Conservation (phyloP, 306 rosid genomes). For the Corylus americana region DNA sequence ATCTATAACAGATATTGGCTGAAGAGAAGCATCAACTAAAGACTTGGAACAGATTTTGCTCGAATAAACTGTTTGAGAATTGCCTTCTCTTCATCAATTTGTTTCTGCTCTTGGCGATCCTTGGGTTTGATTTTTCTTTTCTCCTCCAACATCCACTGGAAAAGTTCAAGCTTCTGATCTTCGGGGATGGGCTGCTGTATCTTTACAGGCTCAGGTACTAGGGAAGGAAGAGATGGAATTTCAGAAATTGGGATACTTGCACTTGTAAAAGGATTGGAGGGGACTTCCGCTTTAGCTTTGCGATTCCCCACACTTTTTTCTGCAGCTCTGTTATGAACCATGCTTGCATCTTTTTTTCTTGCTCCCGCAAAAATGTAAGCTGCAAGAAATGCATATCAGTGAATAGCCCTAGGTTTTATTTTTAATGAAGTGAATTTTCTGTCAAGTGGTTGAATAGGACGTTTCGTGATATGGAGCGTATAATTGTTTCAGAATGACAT, state of each 20-base stretch:
- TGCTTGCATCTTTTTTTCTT: conserved; percentile 46
- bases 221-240: conserved; percentile 27
- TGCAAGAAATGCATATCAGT: conserved; percentile 40
- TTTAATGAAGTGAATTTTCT: conserved; percentile 14
- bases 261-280: conserved; percentile 36
- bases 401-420: conserved; percentile 18
- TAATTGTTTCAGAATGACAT: neutral
- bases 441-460: neutral
- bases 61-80: conserved; percentile 54
- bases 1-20: conserved; percentile 5
- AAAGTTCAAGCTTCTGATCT: conserved; percentile 53
- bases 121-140: conserved; percentile 54
- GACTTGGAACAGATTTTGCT: conserved; percentile 45
- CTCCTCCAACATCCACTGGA: conserved; percentile 64
- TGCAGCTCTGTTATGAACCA: conserved; percentile 26
- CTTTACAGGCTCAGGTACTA: conserved; percentile 32
- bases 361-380: conserved; percentile 68
- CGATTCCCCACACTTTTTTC: conserved; percentile 32
- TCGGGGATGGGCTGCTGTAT: conserved; percentile 43
- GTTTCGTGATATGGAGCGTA: neutral
- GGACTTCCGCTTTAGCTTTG: conserved; percentile 45
- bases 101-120: conserved; percentile 51
- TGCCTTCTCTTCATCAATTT: conserved; percentile 57
- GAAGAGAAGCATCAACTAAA: conserved; percentile 34
- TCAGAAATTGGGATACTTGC: conserved; percentile 37